Conservation (phyloP, 2,329 filamentous ascomycete genomes). For the Penicillium oxalicum region DNA sequence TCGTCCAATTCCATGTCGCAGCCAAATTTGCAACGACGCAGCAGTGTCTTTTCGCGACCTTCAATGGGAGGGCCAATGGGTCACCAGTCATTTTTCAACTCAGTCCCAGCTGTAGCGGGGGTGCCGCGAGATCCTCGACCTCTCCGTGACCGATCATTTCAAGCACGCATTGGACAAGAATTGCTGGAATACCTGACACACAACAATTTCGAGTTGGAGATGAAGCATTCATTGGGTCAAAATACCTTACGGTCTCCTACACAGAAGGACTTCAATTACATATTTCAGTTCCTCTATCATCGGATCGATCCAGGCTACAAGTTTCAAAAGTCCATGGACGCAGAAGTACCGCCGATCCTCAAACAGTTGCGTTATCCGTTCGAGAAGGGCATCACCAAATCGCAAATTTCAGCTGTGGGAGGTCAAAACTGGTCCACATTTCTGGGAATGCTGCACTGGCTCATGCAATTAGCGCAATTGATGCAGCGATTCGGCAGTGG, state of each 20-base stretch:
- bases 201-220: conserved; percentile 96
- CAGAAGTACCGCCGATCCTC: conserved; percentile 85
- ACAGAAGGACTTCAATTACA: conserved; percentile 95
- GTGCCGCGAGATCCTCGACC: conserved; percentile 82
- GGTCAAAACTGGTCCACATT: conserved; percentile 97
- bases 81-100: conserved; percentile 93
- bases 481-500: conserved; percentile 74
- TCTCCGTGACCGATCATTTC: conserved; percentile 72
- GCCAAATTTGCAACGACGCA: conserved; percentile 58
- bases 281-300: conserved; percentile 97
- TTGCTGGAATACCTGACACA: conserved; percentile 85
- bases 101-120: conserved; percentile 72
- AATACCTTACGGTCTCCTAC: conserved; percentile 92
- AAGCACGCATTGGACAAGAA: conserved; percentile 78
- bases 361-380: conserved; percentile 94
- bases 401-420: conserved; percentile 87
- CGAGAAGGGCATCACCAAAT: conserved; percentile 93
- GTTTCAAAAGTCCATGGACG: conserved; percentile 91
- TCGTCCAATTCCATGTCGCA: conserved; percentile 50
- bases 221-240: conserved; percentile 86
- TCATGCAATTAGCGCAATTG: conserved; percentile 97
- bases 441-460: conserved; percentile 90
- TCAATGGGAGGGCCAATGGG: conserved; percentile 62
- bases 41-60: conserved; percentile 75
- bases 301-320: conserved; percentile 90